Evolutionary conservation across 345 rosid species (phyloP).

Genomic region (Physaria fendleri): DNA sequence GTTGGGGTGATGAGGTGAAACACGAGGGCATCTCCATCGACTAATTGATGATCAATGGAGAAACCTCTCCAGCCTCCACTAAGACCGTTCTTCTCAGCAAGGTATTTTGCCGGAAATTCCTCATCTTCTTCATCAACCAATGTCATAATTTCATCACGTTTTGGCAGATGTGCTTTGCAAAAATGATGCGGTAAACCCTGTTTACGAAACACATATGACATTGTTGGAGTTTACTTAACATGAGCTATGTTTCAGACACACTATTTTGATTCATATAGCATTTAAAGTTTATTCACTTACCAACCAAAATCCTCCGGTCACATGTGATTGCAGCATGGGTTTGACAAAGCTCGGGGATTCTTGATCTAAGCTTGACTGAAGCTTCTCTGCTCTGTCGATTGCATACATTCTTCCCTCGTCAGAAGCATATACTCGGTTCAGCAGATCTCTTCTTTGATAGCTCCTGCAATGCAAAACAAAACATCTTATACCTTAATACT

Average conservation of each 20-base stretch:
- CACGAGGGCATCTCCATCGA: conserved; percentile 51
- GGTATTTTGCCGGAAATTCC: conserved; percentile 38
- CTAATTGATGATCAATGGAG: conserved; percentile 41
- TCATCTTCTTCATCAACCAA: conserved; percentile 49
- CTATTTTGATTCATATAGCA: background rate
- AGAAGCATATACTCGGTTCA: conserved; percentile 54
- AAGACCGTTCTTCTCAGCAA: conserved; percentile 45
- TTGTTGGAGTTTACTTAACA: background rate
- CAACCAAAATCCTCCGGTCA: conserved; percentile 61
- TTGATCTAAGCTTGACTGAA: conserved; percentile 47
- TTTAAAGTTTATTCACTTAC: conserved; percentile 23
- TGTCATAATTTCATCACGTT: conserved; percentile 32
- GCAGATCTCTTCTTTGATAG: conserved; percentile 39
- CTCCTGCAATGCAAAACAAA: conserved; percentile 34
- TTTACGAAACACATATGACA: background rate
- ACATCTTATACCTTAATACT: background rate
- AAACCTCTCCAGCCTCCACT: conserved; percentile 74
- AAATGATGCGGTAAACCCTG: conserved; percentile 58
- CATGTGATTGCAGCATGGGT: conserved; percentile 54
- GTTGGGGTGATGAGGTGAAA: conserved; percentile 49
- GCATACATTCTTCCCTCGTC: conserved; percentile 50
- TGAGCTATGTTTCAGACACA: background rate
- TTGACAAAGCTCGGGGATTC: conserved; percentile 51
- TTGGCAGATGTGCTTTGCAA: conserved; percentile 50
- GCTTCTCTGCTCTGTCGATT: conserved; percentile 38